Conservation (phyloP, 1,284 basidiomycete genomes). For the Cutaneotrichosporon dermatis region DNA sequence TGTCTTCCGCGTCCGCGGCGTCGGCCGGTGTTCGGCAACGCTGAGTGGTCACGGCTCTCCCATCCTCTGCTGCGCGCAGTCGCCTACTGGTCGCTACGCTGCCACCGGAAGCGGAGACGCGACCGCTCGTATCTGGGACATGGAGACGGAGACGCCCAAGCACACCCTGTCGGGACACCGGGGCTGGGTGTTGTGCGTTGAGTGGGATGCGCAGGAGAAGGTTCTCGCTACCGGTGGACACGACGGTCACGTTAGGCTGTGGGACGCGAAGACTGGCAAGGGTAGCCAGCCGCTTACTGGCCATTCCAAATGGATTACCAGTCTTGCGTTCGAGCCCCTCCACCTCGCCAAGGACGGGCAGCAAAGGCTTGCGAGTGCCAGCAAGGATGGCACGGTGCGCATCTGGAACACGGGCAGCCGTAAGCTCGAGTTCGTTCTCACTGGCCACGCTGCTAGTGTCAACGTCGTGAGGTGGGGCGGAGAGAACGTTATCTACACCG, state of each 20-base stretch:
- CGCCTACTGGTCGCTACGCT: conserved; percentile 82
- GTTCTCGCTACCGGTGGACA: conserved; percentile 87
- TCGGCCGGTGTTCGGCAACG: conserved; percentile 88
- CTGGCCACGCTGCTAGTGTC: conserved; percentile 89
- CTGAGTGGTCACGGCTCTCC: conserved; percentile 84
- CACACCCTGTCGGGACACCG: conserved; percentile 82
- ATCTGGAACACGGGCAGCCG: conserved; percentile 80
- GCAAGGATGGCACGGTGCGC: conserved; percentile 91
- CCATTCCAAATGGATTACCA: conserved; percentile 95
- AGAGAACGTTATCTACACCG: conserved; percentile 85
- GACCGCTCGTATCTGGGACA: conserved; percentile 88
- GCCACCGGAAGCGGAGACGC: conserved; percentile 96
- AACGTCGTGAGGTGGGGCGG: conserved; percentile 97
- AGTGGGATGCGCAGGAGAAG: conserved; percentile 91
- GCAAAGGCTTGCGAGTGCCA: conserved; percentile 89
- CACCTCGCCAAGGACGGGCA: conserved; percentile 66
- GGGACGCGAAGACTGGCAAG: conserved; percentile 86
- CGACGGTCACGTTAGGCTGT: conserved; percentile 80
- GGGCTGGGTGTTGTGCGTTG: conserved; percentile 94
- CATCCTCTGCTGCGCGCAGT: conserved; percentile 92
- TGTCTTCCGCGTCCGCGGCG: conserved; percentile 88
- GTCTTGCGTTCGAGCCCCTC: conserved; percentile 93
- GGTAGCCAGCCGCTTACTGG: conserved; percentile 80
- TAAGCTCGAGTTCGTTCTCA: conserved; percentile 75
- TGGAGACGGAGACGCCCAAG: conserved; percentile 87